Conservation (phyloP, 108 stramenopile species). For the Nitzschia sp. region DNA sequence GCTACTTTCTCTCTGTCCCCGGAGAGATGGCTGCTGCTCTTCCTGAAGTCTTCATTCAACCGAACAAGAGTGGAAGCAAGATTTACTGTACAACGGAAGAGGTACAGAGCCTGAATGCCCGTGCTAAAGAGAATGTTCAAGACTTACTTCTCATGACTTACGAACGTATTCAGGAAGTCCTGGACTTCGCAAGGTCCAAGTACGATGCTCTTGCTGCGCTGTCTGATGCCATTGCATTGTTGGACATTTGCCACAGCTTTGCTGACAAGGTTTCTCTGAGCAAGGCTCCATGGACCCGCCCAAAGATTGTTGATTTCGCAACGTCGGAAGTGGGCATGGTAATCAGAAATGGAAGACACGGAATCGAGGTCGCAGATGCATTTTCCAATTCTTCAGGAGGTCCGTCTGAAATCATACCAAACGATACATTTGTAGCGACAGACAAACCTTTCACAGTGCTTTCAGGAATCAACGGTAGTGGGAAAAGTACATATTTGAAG, state of each 20-base stretch:
- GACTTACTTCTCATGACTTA: conserved; percentile 85
- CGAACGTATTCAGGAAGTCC: conserved; percentile 76
- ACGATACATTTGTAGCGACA: conserved; percentile 70
- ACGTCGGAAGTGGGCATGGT: conserved; percentile 34
- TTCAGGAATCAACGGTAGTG: conserved; percentile 81
- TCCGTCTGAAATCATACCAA: conserved; percentile 49
- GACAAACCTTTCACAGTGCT: conserved; percentile 75
- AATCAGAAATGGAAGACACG: conserved; percentile 81
- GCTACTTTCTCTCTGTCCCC: conserved; percentile 78
- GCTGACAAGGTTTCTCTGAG: conserved; percentile 83
- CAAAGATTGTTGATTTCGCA: conserved; percentile 46
- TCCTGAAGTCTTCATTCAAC: conserved; percentile 78
- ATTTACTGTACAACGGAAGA: conserved; percentile 89
- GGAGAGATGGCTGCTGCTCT: conserved; percentile 56
- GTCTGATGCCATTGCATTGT: conserved; percentile 81
- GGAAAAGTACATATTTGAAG: conserved; percentile 88
- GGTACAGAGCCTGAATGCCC: conserved; percentile 70
- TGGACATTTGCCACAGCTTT: conserved; percentile 88
- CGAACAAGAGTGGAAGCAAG: conserved; percentile 62
- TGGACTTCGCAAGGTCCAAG: conserved; percentile 67
- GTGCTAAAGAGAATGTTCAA: conserved; percentile 86
- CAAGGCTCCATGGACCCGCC: conserved; percentile 75
- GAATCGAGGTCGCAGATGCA: conserved; percentile 52
- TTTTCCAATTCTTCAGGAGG: conserved; percentile 18
- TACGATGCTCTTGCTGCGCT: conserved; percentile 81